A percentile compares a stretch with the other conserved stretches of the same genome.
These are phyloP conservation scores for Clavispora fructus DNA, from an alignment of 805 yeast species.

Conservation along the genomic window DNA sequence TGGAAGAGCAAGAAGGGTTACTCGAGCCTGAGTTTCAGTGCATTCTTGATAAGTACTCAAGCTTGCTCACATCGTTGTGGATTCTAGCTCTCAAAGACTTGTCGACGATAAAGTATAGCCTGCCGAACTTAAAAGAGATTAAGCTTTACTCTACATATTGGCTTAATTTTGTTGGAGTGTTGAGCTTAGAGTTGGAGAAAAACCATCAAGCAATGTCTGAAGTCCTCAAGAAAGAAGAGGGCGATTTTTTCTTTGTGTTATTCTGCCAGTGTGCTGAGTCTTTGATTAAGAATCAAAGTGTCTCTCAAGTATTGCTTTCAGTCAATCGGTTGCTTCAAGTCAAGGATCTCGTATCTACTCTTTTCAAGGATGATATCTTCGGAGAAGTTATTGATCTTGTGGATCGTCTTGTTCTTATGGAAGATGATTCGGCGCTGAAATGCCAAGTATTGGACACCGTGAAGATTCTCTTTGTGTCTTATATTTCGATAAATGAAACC, in stretches of 20 bases:
- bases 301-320: constrained; percentile 46
- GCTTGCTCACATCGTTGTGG: constrained; percentile 73
- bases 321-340: constrained; percentile 49
- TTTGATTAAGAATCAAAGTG: constrained; percentile 45
- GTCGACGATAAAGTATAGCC: constrained; percentile 57
- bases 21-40: constrained; percentile 41
- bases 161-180: constrained; percentile 72
- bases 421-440: constrained; percentile 57
- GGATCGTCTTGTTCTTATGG: constrained; percentile 64
- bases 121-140: constrained; percentile 34
- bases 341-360: constrained; percentile 49
- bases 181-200: constrained; percentile 57
- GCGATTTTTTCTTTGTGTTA: constrained; percentile 68
- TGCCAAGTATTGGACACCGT: constrained; percentile 41
- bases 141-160: constrained; percentile 57
- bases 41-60: constrained; percentile 52
- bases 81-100: constrained; percentile 67
- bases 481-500: constrained; percentile 23
- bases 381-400: constrained; percentile 71
- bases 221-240: constrained; percentile 51
- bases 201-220: constrained; percentile 41
- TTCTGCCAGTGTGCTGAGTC: constrained; percentile 82
- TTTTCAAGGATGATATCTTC: constrained; percentile 65
- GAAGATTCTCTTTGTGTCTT: constrained; percentile 25
- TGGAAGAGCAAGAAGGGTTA: constrained; percentile 19